Evolutionary conservation across 106 monocot genomes (phyloP), one percentile per base, ranked within the genome.

Genomic region (Cymbidium sinense): DNA sequence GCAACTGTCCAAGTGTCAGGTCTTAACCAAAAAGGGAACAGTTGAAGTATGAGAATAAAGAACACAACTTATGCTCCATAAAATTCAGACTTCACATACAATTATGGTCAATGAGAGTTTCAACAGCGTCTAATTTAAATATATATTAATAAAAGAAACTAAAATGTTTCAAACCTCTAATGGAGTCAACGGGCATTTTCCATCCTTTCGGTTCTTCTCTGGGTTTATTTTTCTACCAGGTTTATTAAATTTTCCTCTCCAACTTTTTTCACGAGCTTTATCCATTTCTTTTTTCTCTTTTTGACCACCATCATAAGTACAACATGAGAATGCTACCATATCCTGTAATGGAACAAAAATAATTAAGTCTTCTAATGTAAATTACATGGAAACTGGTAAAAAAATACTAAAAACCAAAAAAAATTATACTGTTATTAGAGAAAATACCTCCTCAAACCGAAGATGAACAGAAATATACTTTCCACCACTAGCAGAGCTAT

Each of bases 281-380:
- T 99, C 98, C 94, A 99, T 88, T 82, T 94, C 94, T 79, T 43
- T 75, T 61, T 92, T 92, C 79, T 94, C 98, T 73, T 89, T 77
- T 11, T 84, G 71, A 5, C 98, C 94, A 47, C 98, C 92, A 86
- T 99, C 94, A 83, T 94, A 99, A 34, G 84, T 94, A 79, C 98
- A 99, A 61, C 90, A 92, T 33, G 98, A 94, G 76, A 94, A 99
- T 31, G 98, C 98, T 62, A 99, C 90, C 94, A 99, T 99, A 85
- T 99, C 98, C 98, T 99, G 72, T 1, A 77, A 51, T 31, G 35
- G 28, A 54, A 62, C 21, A 77, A 21, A 75, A 58, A 61, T 30
- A 44, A 64, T 36, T 44, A 80, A 39, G n/a, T 44, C 30, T 64
- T 31, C 23, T 36, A 4, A 35, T 7, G 1, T 12, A 34, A 35